A percentile compares a stretch with the other conserved stretches of the same genome.
These are phyloP conservation scores for Coniella vitis DNA, from an alignment of 2,329 filamentous ascomycete genomes.

Conservation along the genomic window DNA sequence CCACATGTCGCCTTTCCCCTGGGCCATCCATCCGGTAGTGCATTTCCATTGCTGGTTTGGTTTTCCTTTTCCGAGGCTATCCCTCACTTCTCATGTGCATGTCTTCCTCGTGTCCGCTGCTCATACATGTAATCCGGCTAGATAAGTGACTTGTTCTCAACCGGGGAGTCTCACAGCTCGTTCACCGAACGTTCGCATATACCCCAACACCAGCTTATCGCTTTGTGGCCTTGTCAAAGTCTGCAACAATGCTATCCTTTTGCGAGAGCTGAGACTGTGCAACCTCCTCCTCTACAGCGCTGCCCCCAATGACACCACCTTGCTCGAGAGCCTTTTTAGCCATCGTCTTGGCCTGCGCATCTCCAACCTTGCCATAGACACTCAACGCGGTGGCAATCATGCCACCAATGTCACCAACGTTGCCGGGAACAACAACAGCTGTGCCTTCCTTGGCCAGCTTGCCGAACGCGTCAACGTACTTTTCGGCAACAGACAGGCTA, in stretches of 20 bases:
- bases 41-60: neutral
- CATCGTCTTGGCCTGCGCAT: constrained; percentile 66
- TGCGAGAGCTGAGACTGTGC: constrained; percentile 13
- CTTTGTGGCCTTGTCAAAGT: constrained; percentile 22
- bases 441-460: constrained; percentile 94
- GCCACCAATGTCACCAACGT: constrained; percentile 89
- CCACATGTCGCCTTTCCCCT: neutral
- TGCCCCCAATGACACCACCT: constrained; percentile 17
- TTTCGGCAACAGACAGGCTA: constrained; percentile 85
- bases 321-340: constrained; percentile 44
- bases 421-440: constrained; percentile 89
- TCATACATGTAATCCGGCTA: too few species aligned
- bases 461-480: constrained; percentile 89
- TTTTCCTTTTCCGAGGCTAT: neutral
- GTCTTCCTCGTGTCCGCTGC: too few species aligned
- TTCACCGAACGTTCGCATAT: neutral
- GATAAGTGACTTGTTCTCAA: too few species aligned
- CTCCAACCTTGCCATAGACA: constrained; percentile 88
- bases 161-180: too few species aligned
- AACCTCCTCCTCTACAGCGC: constrained; percentile 15
- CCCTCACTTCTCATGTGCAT: neutral
- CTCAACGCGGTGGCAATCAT: constrained; percentile 97
- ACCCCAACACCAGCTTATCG: constrained; percentile 2
- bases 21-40: too few species aligned
- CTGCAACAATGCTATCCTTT: constrained; percentile 22